Conservation (phyloP, 192 early-diverging fungal genomes). For the Entrophospora sp. region DNA sequence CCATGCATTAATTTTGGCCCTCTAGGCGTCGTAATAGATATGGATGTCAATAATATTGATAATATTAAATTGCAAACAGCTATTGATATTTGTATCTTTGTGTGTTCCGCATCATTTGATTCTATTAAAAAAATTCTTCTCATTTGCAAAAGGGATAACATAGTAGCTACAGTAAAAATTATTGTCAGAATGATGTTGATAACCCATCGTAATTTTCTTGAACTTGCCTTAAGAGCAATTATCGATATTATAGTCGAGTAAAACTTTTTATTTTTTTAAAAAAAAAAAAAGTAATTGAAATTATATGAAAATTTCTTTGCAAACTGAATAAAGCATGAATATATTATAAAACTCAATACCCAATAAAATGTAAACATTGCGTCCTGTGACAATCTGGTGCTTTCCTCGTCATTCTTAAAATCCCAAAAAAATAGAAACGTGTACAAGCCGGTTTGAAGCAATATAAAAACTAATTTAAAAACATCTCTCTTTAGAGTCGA, state of each 20-base stretch:
- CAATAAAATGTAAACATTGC: background rate
- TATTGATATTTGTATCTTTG: background rate
- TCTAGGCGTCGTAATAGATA: constrained; percentile 22
- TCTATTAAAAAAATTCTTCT: background rate
- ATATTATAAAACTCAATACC: background rate
- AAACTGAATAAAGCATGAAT: background rate
- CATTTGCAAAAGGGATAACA: constrained; percentile 5
- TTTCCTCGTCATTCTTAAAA: background rate
- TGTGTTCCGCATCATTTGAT: background rate
- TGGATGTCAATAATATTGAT: background rate
- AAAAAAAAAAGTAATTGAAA: background rate
- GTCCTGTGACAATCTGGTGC: background rate
- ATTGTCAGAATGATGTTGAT: constrained; percentile 26
- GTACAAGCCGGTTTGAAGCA: background rate
- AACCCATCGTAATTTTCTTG: constrained; percentile 22
- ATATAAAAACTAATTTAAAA: background rate
- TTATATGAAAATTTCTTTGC: background rate
- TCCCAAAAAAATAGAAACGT: background rate
- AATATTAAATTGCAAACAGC: background rate
- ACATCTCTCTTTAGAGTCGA: background rate
- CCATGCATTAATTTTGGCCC: constrained; percentile 23
- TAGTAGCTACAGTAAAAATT: constrained; percentile 21
- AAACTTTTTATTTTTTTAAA: background rate
- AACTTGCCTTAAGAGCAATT: background rate
- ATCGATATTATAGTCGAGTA: background rate